Evolutionary conservation across 805 yeast genomes (phyloP).

Genomic region (Ogataea zsoltii): DNA sequence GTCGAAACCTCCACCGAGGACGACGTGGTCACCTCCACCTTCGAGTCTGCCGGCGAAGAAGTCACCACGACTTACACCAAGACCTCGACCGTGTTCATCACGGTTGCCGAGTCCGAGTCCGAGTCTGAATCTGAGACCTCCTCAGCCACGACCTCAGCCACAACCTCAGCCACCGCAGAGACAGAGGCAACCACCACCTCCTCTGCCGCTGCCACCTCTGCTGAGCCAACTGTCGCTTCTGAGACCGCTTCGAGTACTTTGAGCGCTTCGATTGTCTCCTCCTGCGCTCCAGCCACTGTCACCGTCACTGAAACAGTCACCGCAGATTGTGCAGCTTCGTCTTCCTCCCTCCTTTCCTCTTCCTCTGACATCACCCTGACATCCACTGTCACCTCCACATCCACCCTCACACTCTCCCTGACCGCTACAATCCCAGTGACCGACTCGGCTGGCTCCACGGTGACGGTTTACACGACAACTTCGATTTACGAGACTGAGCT

Average conservation of each 20-base stretch:
- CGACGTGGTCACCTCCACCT: conserved; percentile 17
- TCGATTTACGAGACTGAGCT: conserved; percentile 30
- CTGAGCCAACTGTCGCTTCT: conserved; percentile 6
- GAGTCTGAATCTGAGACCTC: conserved; percentile 11
- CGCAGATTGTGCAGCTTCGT: conserved; percentile 9
- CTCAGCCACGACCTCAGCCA: conserved; percentile 9
- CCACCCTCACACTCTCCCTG: conserved; percentile 32
- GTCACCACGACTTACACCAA: conserved; percentile 23
- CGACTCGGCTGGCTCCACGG: conserved; percentile 30
- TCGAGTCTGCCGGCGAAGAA: conserved; percentile 18
- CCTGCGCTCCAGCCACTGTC: conserved; percentile 24
- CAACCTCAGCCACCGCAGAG: conserved; percentile 7
- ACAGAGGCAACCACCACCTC: conserved; percentile 4
- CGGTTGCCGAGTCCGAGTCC: conserved; percentile 12
- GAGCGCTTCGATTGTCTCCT: no score
- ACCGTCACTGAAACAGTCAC: conserved; percentile 30
- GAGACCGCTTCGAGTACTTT: conserved; percentile 11
- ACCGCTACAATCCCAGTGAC: conserved; percentile 35
- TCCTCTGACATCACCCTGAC: conserved; percentile 20
- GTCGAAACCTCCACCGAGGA: conserved; percentile 9
- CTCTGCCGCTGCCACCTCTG: conserved; percentile 3
- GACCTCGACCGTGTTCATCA: conserved; percentile 22
- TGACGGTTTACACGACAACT: conserved; percentile 32
- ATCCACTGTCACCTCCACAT: conserved; percentile 20
- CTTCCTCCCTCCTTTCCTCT: conserved; percentile 7